A percentile compares a stretch with the other conserved stretches of the same genome.
Conservation (phyloP, 495 filamentous ascomycete genomes). For the Venustampulla echinocandica region DNA sequence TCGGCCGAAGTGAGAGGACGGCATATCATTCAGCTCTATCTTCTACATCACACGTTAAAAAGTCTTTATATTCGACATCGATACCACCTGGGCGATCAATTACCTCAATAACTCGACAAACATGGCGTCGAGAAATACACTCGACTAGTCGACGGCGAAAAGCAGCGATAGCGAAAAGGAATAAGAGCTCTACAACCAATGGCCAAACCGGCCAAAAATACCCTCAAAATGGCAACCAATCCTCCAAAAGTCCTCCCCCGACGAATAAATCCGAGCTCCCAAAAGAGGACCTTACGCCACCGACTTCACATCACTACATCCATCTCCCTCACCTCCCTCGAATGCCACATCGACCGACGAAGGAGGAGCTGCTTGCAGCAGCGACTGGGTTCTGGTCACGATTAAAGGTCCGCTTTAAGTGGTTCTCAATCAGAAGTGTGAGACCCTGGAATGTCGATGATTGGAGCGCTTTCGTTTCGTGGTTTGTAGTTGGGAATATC, state of each 20-base stretch:
- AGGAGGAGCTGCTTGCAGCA: conserved; percentile 85
- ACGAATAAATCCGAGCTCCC: conserved; percentile 6
- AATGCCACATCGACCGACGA: conserved; percentile 78
- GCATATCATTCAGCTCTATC: conserved; percentile 9
- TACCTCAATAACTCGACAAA: conserved; percentile 5
- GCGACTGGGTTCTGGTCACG: conserved; percentile 89
- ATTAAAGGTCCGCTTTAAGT: conserved; percentile 90
- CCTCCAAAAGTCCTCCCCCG: conserved; percentile 4
- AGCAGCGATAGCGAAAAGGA: conserved; percentile 27
- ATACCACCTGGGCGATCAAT: conserved; percentile 3
- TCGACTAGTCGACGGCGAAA: conserved; percentile 16
- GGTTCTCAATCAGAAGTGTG: conserved; percentile 89
- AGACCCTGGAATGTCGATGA: conserved; percentile 96
- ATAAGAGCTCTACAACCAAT: conserved; percentile 37
- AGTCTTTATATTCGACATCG: conserved; percentile 12
- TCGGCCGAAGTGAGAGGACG: conserved; percentile 6
- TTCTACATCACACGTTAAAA: conserved; percentile 11
- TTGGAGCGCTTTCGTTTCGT: conserved; percentile 89
- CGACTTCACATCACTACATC: conserved; percentile 13
- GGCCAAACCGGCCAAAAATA: conserved; percentile 15
- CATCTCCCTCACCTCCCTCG: conserved; percentile 47
- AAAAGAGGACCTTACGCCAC: not conserved
- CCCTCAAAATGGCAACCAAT: conserved; percentile 7
- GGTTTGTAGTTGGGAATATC: conserved; percentile 87
- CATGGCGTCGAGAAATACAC: conserved; percentile 22